Conservation (phyloP, 495 filamentous ascomycete genomes). For the Glutinoglossum americanum region DNA sequence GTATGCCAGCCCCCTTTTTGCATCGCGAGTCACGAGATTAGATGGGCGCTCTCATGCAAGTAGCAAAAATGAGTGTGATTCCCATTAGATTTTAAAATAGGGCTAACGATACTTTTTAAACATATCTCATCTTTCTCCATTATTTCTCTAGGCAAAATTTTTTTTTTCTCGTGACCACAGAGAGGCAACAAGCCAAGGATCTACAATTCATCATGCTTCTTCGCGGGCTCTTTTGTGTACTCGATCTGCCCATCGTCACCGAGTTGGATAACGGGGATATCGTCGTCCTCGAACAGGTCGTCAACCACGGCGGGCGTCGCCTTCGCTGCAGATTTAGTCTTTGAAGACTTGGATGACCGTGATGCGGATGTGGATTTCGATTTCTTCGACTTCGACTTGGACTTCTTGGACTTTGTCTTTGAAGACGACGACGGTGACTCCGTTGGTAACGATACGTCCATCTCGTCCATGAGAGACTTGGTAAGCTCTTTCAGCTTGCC, state of each 20-base stretch:
- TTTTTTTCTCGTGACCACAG: too few relatives aligned
- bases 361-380: neutral
- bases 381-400: conserved; percentile 6
- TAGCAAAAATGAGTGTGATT: too few relatives aligned
- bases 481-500: conserved; percentile 36
- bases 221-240: neutral
- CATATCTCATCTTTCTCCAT: too few relatives aligned
- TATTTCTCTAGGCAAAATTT: too few relatives aligned
- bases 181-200: too few relatives aligned
- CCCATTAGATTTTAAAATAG: too few relatives aligned
- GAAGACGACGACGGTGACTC: conserved; percentile 1
- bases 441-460: conserved; percentile 28
- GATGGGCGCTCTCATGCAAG: too few relatives aligned
- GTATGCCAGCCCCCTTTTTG: too few relatives aligned
- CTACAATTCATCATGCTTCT: conserved; percentile 2
- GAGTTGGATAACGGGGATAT: neutral
- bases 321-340: neutral
- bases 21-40: too few relatives aligned
- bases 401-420: conserved; percentile 21
- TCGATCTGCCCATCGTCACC: neutral
- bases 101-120: too few relatives aligned
- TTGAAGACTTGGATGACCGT: neutral
- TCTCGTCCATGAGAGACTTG: conserved; percentile 42
- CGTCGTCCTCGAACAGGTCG: neutral
- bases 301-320: neutral